phyloP scores from a whole-genome alignment of 345 rosid species.

The Eucalyptus lansdowneana region DNA sequence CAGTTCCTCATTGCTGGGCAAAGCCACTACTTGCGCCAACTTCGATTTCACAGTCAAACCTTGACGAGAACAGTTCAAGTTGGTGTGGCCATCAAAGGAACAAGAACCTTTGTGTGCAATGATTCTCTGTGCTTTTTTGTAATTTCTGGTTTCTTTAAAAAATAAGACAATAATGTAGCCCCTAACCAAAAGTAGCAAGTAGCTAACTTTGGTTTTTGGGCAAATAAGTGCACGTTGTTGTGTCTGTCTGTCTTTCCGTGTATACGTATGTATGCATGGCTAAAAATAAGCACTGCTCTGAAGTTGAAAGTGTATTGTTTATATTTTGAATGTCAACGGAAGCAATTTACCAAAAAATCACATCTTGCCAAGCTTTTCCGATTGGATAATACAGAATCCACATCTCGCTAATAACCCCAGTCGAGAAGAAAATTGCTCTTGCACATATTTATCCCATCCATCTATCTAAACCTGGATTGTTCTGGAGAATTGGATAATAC shows the following conservation, averaged over 20 bases:
- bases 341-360: background rate
- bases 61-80: background rate
- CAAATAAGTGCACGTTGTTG: background rate
- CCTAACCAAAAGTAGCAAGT: background rate
- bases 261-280: background rate
- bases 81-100: background rate
- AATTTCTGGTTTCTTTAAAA: background rate
- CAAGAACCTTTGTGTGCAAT: background rate
- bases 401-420: background rate
- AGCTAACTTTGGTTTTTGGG: background rate
- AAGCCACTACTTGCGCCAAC: background rate
- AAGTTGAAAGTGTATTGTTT: background rate
- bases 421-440: background rate
- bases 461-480: background rate
- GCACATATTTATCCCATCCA: background rate
- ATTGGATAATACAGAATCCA: background rate
- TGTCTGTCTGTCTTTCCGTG: background rate
- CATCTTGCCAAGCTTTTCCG: background rate
- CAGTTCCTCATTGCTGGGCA: constrained; percentile 2
- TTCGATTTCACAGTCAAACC: background rate
- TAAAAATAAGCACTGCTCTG: background rate
- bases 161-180: background rate
- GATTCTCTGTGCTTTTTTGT: background rate
- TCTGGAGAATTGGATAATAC: background rate
- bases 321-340: background rate